Evolutionary conservation across 176 grass and related monocot genomes (phyloP).

Genomic region (Ensete ventricosum): DNA sequence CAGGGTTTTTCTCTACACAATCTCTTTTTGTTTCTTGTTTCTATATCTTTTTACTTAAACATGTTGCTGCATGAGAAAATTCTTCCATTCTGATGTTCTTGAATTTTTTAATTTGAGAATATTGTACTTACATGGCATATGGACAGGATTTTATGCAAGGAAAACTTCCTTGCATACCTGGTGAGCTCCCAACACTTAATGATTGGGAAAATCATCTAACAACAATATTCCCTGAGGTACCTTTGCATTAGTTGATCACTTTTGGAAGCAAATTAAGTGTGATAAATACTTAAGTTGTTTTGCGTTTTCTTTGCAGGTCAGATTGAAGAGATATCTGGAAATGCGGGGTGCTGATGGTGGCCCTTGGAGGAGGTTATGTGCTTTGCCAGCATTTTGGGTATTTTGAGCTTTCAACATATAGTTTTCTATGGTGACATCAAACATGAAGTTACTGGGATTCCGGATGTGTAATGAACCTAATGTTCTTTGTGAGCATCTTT

Average conservation of each 20-base stretch:
- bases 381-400: constrained; percentile 97
- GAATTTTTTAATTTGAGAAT: not conserved
- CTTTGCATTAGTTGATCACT: constrained; percentile 1
- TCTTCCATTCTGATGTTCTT: not conserved
- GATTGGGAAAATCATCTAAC: constrained; percentile 99
- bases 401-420: not conserved
- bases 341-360: constrained; percentile 99
- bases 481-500: not conserved
- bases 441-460: too few relatives aligned
- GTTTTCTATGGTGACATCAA: too few relatives aligned
- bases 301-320: constrained; percentile 51
- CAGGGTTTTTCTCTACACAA: constrained; percentile 52
- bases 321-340: constrained; percentile 94
- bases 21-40: not conserved
- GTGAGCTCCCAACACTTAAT: constrained; percentile 83
- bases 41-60: not conserved
- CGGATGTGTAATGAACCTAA: not conserved
- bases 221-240: constrained; percentile 98
- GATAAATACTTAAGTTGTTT: constrained; percentile 3
- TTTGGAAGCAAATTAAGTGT: too few relatives aligned
- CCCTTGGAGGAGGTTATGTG: constrained; percentile 95
- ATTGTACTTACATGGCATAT: not conserved
- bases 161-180: constrained; percentile 72
- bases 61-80: too few relatives aligned
- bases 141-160: constrained; percentile 93